These are phyloP conservation scores for Colletotrichum tamarilloi DNA, from an alignment of 2,329 filamentous ascomycete species.

Conservation along the genomic window DNA sequence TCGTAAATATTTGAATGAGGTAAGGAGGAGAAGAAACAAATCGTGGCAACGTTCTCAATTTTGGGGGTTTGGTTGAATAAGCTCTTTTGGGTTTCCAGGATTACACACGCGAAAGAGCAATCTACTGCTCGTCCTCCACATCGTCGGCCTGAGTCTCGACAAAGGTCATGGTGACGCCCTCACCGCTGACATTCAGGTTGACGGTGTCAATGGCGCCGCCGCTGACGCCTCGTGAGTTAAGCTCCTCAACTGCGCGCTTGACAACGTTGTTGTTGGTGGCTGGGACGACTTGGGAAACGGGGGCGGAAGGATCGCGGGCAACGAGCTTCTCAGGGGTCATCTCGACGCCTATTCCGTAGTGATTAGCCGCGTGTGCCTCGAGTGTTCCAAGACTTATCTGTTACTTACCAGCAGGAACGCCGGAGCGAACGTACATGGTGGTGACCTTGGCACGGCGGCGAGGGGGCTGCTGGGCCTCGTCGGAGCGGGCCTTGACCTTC, in stretches of 20 bases:
- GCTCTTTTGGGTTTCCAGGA: neutral
- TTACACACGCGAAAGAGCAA: neutral
- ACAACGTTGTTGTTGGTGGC: slow-evolving; percentile 8
- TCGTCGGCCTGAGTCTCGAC: slow-evolving; percentile 52
- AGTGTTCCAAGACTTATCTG: neutral
- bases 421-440: slow-evolving; percentile 58
- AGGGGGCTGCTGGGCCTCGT: slow-evolving; percentile 39
- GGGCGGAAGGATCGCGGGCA: slow-evolving; percentile 19
- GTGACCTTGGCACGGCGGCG: slow-evolving; percentile 55
- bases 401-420: slow-evolving; percentile 54
- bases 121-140: slow-evolving; percentile 44
- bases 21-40: neutral
- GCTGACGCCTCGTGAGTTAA: slow-evolving; percentile 32
- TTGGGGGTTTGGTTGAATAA: neutral
- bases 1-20: neutral
- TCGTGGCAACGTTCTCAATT: neutral
- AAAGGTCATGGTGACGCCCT: slow-evolving; percentile 60
- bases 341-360: slow-evolving; percentile 18
- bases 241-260: slow-evolving; percentile 31
- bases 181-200: slow-evolving; percentile 57
- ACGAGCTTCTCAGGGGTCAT: slow-evolving; percentile 32
- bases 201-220: slow-evolving; percentile 51
- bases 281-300: slow-evolving; percentile 27
- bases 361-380: neutral
- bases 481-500: slow-evolving; percentile 31